Evolutionary conservation across 2,329 filamentous ascomycete species (phyloP).

Genomic region (Fusarium piperis): DNA sequence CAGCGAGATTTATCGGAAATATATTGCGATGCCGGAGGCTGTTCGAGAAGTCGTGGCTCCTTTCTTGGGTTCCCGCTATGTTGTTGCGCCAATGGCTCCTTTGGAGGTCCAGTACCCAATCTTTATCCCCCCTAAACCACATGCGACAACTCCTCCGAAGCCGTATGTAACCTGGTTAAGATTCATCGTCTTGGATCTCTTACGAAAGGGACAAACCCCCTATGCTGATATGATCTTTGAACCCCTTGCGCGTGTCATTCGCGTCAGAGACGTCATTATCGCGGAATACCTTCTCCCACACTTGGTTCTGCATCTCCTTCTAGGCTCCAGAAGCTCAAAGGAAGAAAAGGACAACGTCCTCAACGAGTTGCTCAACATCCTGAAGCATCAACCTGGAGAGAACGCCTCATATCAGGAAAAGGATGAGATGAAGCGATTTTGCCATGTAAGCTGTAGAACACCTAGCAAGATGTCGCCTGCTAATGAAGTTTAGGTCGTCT

Average conservation of each 20-base stretch:
- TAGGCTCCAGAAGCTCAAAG: slow-evolving; percentile 71
- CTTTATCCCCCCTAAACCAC: slow-evolving; percentile 73
- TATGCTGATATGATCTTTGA: slow-evolving; percentile 83
- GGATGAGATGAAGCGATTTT: slow-evolving; percentile 85
- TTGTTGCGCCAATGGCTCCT: slow-evolving; percentile 70
- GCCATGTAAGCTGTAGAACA: slow-evolving; percentile 71
- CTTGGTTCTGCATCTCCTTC: slow-evolving; percentile 81
- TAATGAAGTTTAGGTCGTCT: slow-evolving; percentile 73
- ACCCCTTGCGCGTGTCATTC: slow-evolving; percentile 82
- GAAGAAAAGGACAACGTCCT: slow-evolving; percentile 72
- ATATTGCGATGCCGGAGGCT: slow-evolving; percentile 79
- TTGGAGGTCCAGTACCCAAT: slow-evolving; percentile 77
- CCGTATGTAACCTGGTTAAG: slow-evolving; percentile 85
- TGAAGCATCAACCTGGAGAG: slow-evolving; percentile 67
- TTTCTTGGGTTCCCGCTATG: slow-evolving; percentile 86
- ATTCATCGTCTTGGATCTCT: slow-evolving; percentile 80
- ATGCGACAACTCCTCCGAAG: slow-evolving; percentile 66
- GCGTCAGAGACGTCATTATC: slow-evolving; percentile 85
- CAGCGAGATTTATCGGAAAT: slow-evolving; percentile 74
- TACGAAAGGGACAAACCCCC: slow-evolving; percentile 78
- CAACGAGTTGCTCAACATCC: slow-evolving; percentile 77
- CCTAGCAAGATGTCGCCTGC: not conserved
- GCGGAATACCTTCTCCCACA: slow-evolving; percentile 91
- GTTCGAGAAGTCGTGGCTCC: slow-evolving; percentile 86
- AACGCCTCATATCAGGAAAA: slow-evolving; percentile 67